phyloP scores from a whole-genome alignment of 331 rosid genomes.

The Pyrus hybrid region DNA sequence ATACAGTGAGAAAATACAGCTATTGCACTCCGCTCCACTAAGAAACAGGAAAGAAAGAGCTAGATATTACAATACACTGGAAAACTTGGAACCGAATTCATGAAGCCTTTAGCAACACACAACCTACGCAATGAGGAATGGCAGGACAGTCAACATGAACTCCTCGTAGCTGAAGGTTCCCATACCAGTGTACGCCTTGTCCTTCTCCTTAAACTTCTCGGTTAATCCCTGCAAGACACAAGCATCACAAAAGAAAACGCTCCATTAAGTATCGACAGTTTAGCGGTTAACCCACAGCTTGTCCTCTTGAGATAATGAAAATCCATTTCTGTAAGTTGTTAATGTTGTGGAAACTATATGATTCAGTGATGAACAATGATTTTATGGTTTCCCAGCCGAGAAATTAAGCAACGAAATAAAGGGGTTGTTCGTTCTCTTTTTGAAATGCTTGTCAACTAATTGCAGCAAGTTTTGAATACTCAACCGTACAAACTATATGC shows the following conservation, averaged over 20 bases:
- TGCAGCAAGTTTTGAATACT: not conserved
- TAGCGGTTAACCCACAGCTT: too few species aligned
- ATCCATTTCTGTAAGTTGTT: not conserved
- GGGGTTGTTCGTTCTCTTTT: not conserved
- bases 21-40: too few species aligned
- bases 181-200: constrained; percentile 50
- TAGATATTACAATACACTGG: not conserved
- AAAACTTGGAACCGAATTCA: not conserved
- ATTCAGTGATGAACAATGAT: not conserved
- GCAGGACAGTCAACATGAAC: constrained; percentile 93
- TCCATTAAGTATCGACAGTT: too few species aligned
- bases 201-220: constrained; percentile 95
- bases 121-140: constrained; percentile 68
- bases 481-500: not conserved
- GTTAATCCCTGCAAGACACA: constrained; percentile 67
- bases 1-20: too few species aligned
- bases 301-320: too few species aligned
- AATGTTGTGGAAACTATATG: not conserved
- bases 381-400: not conserved
- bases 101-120: not conserved
- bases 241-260: not conserved
- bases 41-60: too few species aligned
- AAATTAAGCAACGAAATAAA: not conserved
- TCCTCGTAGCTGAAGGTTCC: constrained; percentile 80
- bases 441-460: not conserved